Percentiles rank a stretch among this genome's conserved stretches.
phyloP scores from a whole-genome alignment of 768 basidiomycete species.

The Phlebiopsis gigantea region DNA sequence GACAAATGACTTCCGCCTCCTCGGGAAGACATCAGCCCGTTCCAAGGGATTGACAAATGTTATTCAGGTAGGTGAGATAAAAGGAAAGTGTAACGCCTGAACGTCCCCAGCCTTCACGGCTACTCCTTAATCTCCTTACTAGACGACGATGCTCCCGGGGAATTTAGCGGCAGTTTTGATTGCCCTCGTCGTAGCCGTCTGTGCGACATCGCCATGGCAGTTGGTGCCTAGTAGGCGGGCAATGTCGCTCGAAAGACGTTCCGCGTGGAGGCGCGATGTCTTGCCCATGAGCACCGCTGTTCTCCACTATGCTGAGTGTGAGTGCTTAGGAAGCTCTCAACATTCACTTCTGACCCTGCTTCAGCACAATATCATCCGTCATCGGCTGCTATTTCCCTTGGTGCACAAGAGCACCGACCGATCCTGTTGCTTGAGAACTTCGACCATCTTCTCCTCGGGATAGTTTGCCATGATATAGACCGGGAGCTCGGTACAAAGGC shows the following conservation, averaged over 20 bases:
- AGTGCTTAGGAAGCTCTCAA: neutral
- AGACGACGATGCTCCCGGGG: too few species aligned
- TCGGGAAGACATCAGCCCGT: too few species aligned
- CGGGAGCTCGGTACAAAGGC: neutral
- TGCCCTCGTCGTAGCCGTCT: too few species aligned
- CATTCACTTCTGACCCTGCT: neutral
- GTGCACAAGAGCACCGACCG: constrained; percentile 4
- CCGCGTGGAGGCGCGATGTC: neutral
- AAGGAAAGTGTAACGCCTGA: too few species aligned
- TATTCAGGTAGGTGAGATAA: too few species aligned
- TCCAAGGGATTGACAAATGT: too few species aligned
- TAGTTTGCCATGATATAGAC: neutral
- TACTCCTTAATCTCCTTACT: too few species aligned
- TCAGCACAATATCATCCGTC: constrained; percentile 8
- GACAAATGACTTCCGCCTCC: too few species aligned
- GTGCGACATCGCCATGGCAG: too few species aligned
- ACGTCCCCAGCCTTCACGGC: too few species aligned
- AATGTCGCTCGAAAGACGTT: neutral
- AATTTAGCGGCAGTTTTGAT: too few species aligned
- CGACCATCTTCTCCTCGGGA: neutral
- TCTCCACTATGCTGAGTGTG: constrained; percentile 1
- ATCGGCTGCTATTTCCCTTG: constrained; percentile 2
- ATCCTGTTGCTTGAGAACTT: constrained; percentile 7
- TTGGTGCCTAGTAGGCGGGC: neutral
- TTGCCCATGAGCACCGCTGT: neutral